Evolutionary conservation across 345 rosid genomes (phyloP), one percentile per base, ranked within the genome.

Genomic region (Odontarrhena argentea): DNA sequence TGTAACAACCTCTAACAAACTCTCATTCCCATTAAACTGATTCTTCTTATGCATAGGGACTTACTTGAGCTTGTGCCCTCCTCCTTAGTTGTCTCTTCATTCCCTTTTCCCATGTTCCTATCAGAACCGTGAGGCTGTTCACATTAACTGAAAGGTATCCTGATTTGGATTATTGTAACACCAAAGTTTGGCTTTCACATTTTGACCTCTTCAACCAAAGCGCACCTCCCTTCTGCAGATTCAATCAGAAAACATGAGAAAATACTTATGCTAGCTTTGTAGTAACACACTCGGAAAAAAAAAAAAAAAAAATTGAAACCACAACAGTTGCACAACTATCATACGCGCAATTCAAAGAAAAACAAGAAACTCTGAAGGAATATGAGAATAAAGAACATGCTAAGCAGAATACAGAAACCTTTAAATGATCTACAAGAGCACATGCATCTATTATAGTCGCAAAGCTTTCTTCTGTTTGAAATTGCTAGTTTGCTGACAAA

Each of bases 161-260:
- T 18, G 22, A 32, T 32, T 4, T 4, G 6, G 1, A 32, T 3
- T 5, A 3, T 32, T 32, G 45, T 12, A 46, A 48, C 25, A 48
- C 8, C 56, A 49, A n/a, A 12, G 10, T 1, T 4, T 8, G 43
- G 69, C 50, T 53, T 52, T 43, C 51, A 26, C 51, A 41, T 44
- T 36, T 67, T 24, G 25, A 45, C 24, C 36, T 43, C 24, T 44
- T 55, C 22, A 35, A 35, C 52, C 9, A 44, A 51, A 65, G 38
- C 22, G 50, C 25, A 62, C n/a, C 8, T 62, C 55, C 8, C 67
- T 18, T 4, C 55, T 14, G 42, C 52, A 30, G 15, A 44, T 60
- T 14, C 52, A 60, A 30, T 14, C 41, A 44, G 26, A 44, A 32
- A 8, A 22, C 12, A 36, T 41, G 42, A 28, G 60, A 65, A 30